Base-by-base conservation (phyloP, 148 eudicot species). In the Hydrangea macrophylla region DNA sequence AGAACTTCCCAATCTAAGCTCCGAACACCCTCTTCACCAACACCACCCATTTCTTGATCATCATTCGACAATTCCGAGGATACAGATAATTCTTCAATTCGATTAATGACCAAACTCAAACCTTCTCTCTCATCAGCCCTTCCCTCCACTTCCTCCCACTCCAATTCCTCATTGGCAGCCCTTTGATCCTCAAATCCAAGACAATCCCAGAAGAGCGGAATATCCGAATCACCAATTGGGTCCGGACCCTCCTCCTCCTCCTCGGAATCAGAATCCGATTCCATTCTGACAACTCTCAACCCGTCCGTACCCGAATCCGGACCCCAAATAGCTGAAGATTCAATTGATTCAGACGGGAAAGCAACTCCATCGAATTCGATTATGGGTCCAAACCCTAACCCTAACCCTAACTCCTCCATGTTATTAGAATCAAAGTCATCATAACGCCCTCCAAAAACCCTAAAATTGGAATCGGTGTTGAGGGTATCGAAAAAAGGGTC, bases 211-310 rank as follows among this genome's bases (percentile, higher is more conserved):
- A 83, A 76, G 1, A 71, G 76, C 0, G 87, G 86, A 32, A 79
- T 81, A 77, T 76, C 84, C 25, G 80, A 70, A 70, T 71, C 85
- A 58, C 67, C 75, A 40, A 67, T 23, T 26, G 50, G 35, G 2
- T 75, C 79, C 22, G 72, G 70, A 25, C 44, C 78, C n/a, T 39
- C 61, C 1, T 65, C 72, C 71, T 74, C 78, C 56, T 73, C 85
- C 37, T 86, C 94, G 1, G 86, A 80, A 78, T 88, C 97, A 7
- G 94, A 82, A 0, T 88, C 96, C 9, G 96, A 90, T 50, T 88
- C 98, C 17, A 86, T 65, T 66, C 82, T 83, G 23, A 78, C 85
- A 32, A 82, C 89, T 50, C 96, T 79, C 5, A 90, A 78, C 36
- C 96, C 98, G 25, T 68, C 84, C 22, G 56, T 64, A 39, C 59